phyloP scores from a whole-genome alignment of 225 moss, liverwort and hornwort genomes.

The Anthoceros angustus region DNA sequence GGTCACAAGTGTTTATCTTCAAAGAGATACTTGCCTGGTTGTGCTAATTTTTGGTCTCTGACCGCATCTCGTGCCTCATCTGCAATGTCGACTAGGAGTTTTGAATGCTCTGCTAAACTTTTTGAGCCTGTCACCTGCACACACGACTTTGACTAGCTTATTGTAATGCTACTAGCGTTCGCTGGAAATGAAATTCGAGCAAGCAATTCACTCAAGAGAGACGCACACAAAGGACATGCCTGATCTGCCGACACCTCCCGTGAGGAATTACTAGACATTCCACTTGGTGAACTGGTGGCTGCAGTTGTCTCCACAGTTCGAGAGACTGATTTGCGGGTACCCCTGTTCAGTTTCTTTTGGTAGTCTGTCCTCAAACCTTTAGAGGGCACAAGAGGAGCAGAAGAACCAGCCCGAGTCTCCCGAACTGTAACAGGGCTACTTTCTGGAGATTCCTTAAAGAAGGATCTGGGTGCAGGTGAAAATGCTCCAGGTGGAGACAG shows the following conservation, averaged over 20 bases:
- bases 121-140: neutral
- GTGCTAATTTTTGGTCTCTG: neutral
- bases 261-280: neutral
- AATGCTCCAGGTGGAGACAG: neutral
- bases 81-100: neutral
- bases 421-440: neutral
- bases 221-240: neutral
- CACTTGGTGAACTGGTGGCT: constrained; percentile 3
- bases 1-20: neutral
- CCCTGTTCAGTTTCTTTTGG: neutral
- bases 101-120: neutral
- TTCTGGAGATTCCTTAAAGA: constrained; percentile 1
- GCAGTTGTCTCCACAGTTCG: neutral
- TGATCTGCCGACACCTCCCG: neutral
- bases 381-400: neutral
- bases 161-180: neutral
- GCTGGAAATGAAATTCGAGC: neutral
- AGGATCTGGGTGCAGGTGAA: neutral
- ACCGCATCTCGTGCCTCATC: neutral
- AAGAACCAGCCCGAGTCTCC: neutral
- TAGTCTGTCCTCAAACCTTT: neutral
- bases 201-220: neutral
- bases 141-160: neutral
- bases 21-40: neutral
- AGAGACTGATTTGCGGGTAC: neutral